Conservation (phyloP, 352 stramenopile genomes). For the Pythium vanterpoolii region DNA sequence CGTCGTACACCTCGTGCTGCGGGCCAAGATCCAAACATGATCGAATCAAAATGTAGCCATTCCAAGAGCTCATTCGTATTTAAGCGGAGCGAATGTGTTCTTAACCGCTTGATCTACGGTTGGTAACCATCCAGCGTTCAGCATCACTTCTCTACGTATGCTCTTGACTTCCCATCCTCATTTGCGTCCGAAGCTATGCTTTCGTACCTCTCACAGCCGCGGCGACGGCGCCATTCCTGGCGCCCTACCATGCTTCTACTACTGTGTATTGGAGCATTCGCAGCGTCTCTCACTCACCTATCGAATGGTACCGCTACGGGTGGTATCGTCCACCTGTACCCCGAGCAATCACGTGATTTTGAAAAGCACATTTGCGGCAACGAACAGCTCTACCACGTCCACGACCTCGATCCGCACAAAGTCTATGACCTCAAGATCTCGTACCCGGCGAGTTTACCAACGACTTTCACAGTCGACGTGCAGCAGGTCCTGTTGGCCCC, state of each 20-base stretch:
- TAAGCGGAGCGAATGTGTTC: slow-evolving; percentile 6
- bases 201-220: not conserved
- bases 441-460: slow-evolving; percentile 59
- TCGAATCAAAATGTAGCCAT: slow-evolving; percentile 13
- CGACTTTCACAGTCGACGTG: slow-evolving; percentile 46
- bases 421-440: slow-evolving; percentile 83
- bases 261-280: slow-evolving; percentile 8
- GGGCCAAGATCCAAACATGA: slow-evolving; percentile 23
- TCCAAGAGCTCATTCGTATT: slow-evolving; percentile 10
- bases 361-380: slow-evolving; percentile 43
- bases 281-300: slow-evolving; percentile 1
- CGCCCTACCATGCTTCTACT: slow-evolving; percentile 3
- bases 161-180: not conserved
- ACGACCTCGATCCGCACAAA: slow-evolving; percentile 33
- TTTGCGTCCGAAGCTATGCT: not conserved
- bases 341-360: slow-evolving; percentile 35
- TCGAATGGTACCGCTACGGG: slow-evolving; percentile 5
- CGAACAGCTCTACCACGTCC: slow-evolving; percentile 51
- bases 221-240: not conserved
- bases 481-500: slow-evolving; percentile 30
- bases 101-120: slow-evolving; percentile 3
- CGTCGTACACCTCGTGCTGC: slow-evolving; percentile 22
- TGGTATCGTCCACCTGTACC: slow-evolving; percentile 31
- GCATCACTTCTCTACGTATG: not conserved
- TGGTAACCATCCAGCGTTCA: slow-evolving; percentile 3